These are phyloP conservation scores for Potentilla sterilis DNA, from an alignment of 306 rosid species.

Conservation along the genomic window DNA sequence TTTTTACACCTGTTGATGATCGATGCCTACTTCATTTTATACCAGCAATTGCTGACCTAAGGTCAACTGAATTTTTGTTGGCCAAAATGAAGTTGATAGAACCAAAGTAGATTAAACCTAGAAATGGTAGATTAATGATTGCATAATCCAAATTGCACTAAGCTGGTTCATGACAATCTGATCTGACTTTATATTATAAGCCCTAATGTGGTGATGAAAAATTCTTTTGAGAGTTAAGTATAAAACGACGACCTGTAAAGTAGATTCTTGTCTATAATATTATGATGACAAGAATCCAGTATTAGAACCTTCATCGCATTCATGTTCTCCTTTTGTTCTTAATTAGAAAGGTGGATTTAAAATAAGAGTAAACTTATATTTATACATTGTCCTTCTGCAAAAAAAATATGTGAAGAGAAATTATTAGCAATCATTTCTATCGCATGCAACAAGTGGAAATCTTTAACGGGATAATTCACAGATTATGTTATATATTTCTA, in stretches of 20 bases:
- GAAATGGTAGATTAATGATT: background rate
- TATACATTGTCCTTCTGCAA: background rate
- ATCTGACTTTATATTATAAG: slow-evolving; percentile 1
- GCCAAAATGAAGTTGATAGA: background rate
- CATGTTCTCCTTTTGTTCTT: background rate
- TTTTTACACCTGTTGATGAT: slow-evolving; percentile 9
- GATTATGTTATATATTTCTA: background rate
- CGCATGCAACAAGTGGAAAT: background rate
- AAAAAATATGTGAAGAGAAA: background rate
- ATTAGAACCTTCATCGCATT: slow-evolving; percentile 5
- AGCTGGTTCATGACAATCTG: background rate
- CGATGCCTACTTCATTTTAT: slow-evolving; percentile 5
- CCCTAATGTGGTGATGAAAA: background rate
- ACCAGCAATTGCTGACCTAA: slow-evolving; percentile 3
- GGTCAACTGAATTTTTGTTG: background rate
- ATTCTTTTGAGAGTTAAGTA: background rate
- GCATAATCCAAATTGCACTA: slow-evolving; percentile 9
- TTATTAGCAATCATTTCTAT: background rate
- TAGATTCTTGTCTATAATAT: slow-evolving; percentile 1
- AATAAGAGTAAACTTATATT: background rate
- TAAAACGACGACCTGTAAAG: slow-evolving; percentile 3
- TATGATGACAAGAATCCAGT: slow-evolving; percentile 6
- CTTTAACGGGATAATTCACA: background rate
- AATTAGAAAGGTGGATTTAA: background rate
- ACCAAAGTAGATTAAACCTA: background rate